These are phyloP conservation scores for Cryphonectria radicalis DNA, from an alignment of 2,329 filamentous ascomycete genomes.

Conservation along the genomic window DNA sequence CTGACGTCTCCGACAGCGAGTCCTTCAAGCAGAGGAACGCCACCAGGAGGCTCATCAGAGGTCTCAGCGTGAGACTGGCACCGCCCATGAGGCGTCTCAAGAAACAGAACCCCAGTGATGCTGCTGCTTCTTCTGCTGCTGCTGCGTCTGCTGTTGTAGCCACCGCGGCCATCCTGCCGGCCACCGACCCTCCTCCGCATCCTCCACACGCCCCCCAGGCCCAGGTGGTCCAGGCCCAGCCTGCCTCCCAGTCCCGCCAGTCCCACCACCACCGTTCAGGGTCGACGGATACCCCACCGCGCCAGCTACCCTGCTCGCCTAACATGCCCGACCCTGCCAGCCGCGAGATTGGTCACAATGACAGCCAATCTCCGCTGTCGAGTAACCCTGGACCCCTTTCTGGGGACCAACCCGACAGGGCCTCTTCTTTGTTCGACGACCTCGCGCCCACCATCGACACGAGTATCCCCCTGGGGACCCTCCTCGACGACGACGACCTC, in stretches of 20 bases:
- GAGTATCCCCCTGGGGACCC: constrained; percentile 58
- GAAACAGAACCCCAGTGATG: constrained; percentile 38
- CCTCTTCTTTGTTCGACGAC: constrained; percentile 37
- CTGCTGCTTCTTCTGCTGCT: constrained; percentile 40
- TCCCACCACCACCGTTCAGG: constrained; percentile 16
- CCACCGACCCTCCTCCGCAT: neutral
- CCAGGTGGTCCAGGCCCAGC: neutral
- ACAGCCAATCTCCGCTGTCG: constrained; percentile 29
- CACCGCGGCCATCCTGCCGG: neutral
- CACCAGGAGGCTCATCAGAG: constrained; percentile 25
- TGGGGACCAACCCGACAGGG: constrained; percentile 33
- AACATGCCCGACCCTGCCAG: constrained; percentile 20
- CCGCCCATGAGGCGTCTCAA: constrained; percentile 28
- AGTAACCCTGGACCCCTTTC: constrained; percentile 34
- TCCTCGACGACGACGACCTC: constrained; percentile 65
- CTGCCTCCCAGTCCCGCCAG: constrained; percentile 17
- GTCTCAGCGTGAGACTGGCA: constrained; percentile 23
- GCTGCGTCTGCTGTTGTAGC: constrained; percentile 40
- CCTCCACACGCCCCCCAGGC: neutral
- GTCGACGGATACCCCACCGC: constrained; percentile 20
- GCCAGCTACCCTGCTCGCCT: constrained; percentile 21
- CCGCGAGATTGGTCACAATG: constrained; percentile 27
- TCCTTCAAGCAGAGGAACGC: constrained; percentile 8
- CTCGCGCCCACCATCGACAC: constrained; percentile 58
- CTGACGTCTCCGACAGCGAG: constrained; percentile 21